Base-by-base conservation (phyloP, 148 eudicot species). In the Fagopyrum esculentum region DNA sequence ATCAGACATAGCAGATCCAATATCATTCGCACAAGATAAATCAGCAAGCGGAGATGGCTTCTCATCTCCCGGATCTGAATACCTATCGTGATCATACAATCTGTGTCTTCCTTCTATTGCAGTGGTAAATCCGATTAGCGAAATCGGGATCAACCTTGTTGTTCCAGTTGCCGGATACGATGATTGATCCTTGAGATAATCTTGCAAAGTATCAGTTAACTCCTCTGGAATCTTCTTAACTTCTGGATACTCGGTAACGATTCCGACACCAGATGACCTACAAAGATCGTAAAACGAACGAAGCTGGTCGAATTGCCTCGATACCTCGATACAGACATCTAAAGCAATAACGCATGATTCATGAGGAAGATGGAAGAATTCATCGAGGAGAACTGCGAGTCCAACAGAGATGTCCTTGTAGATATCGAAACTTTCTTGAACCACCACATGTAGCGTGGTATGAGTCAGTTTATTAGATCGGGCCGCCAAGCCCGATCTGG, bases 281-380 rank as follows among this genome's bases (percentile, higher is more conserved):
- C 87, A 82, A 91, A 93, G 90, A 45, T 6, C 61, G 69, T 90
- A 95, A 77, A 85, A 95, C 2, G 59, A 74, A n/a, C 85, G 85
- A 0, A 95, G 89, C 80, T 92, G 93, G 4, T 95, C 93, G n/a
- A 86, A 92, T 74, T 92, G 97, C 54, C 87, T 95, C 3, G 93
- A 80, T 4, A 86, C 74, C 0, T 90, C 84, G 45, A 76, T 68
- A 77, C 86, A 90, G 40, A 84, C 83, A 4, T 90, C 91, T 22
- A 82, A 70, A 17, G 85, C 89, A 54, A 78, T 85, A 47, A 85
- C 82, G 48, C 88, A 82, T 0, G 92, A 87, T 2, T 84, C 59
- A 7, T 88, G 50, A 2, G 84, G 87, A 5, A 95, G 81, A 73
- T 85, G 87, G 82, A 81, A 78, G 86, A 94, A 91, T 16, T 80